Evolutionary conservation across 345 rosid species (phyloP), one percentile per base, ranked within the genome.

Genomic region (Anacardium occidentale): DNA sequence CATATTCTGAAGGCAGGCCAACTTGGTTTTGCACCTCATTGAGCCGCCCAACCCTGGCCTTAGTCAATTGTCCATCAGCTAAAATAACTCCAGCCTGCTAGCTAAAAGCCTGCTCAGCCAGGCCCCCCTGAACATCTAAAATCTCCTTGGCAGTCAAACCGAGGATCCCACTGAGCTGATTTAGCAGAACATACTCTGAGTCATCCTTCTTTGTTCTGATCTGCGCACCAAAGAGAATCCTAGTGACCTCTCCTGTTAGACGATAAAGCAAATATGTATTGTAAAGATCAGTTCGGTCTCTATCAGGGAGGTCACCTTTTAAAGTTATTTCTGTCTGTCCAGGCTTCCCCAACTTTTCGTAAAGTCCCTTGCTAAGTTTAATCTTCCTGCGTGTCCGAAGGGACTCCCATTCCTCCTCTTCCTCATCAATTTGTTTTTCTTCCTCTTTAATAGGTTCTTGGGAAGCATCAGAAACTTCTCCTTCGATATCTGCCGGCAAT

Each of bases 31-130:
- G 98, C 74, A 87, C 70, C 82, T 91, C 97, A 78, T 76, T 83
- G 25, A 93, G 88, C 83, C 87, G 96, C 77, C 91, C 97, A 64
- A 89, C 72, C 86, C 89, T 84, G 42, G 89, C 88, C 81, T 90
- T 90, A 29, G 98, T 96, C 85, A 93, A 80, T 69, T 90, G 97
- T 22, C 98, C 99, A 80, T 93, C 99, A 60, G 98, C 97, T 79
- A 96, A 86, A 82, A 93, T 89, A 80, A 88, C 92, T 86, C 89
- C 99, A 58, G 99, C 99, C 81, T 93, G 91, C 72, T 85, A 85
- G 79, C 90, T 90, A 76, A 96, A 96, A 14, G 97, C 88, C 79
- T 87, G 89, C 81, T 93, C 99, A 0, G 96, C 98, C 68, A 96
- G 78, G 70, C 90, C 78, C 66, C 93, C 83, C 72, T 91, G 99